Base-by-base conservation (phyloP, 164 flowering plant species). In the Amborella trichopoda region DNA sequence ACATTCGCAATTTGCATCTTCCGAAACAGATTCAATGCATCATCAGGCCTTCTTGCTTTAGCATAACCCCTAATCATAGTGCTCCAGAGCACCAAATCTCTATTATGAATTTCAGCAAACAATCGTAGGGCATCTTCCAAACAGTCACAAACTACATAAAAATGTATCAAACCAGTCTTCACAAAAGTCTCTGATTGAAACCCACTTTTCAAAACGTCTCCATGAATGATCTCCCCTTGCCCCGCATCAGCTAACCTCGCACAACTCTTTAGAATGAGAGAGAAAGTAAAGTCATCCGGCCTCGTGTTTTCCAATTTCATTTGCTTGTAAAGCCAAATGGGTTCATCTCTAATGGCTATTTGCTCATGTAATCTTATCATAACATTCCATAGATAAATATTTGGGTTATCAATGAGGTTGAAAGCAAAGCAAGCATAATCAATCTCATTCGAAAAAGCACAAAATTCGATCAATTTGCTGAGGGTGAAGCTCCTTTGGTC, bases 81-180 rank as follows among this genome's bases (percentile, higher is more conserved):
- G 0, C 88, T 88, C 96, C 96, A 84, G 0, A 94, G 77, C 26
- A 75, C 73, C 5, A 81, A 73, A 68, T 84, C 89, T 33, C 60
- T 52, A 42, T 44, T 50, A 0, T 66, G 56, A 83, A 88, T 84
- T 23, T 44, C 2, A 1, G 55, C 58, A 50, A 84, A 88, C 23
- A 77, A 49, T 20, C 19, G 28, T 60, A 71, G 45, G 36, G 83
- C 88, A n/a, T 69, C 65, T 2, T 38, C 76, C 68, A 82, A 62
- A 3, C 76, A 75, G 30, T 81, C 80, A 51, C 54, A 56, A 17
- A 8, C 2, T 3, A 42, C 28, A 37, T 49, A 49, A 48, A 56
- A 32, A 11, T 56, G 48, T 48, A 56, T 32, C 23, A 56, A 26
- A 3, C 48, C 30, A 14, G 60, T 56, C 13, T 49, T 60, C 12